These are phyloP conservation scores for Endothia cerciana DNA, from an alignment of 2,329 filamentous ascomycete genomes.

Conservation along the genomic window DNA sequence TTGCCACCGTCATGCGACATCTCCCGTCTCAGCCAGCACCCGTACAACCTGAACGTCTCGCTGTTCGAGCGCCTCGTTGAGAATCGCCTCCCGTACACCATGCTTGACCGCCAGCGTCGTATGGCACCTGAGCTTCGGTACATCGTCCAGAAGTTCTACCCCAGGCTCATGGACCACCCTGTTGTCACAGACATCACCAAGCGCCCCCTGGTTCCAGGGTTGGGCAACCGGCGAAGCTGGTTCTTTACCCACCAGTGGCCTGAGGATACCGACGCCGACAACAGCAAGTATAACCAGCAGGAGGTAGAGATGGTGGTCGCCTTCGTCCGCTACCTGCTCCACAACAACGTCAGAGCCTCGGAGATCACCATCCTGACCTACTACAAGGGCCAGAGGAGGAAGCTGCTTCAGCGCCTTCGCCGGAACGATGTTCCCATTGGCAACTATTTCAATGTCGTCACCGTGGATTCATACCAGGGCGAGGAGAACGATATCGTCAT, in stretches of 20 bases:
- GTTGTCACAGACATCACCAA: constrained; percentile 40
- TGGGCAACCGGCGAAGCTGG: constrained; percentile 42
- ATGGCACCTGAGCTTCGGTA: constrained; percentile 53
- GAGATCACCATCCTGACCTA: constrained; percentile 84
- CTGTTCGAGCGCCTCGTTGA: constrained; percentile 80
- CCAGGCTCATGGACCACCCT: constrained; percentile 48
- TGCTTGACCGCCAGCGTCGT: constrained; percentile 68
- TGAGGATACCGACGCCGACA: constrained; percentile 65
- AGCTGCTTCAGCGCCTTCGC: constrained; percentile 56
- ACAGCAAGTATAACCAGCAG: constrained; percentile 68
- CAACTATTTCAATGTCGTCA: constrained; percentile 64
- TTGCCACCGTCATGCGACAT: constrained; percentile 71
- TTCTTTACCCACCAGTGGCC: constrained; percentile 59
- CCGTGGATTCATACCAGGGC: constrained; percentile 88
- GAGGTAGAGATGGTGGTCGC: constrained; percentile 79
- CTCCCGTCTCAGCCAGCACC: constrained; percentile 58
- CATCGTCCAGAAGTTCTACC: constrained; percentile 54
- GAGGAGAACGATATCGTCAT: constrained; percentile 87
- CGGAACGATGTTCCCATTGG: constrained; percentile 36
- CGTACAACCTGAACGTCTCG: constrained; percentile 72
- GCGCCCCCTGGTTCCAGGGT: constrained; percentile 50
- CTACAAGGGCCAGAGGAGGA: constrained; percentile 81
- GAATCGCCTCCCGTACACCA: constrained; percentile 64
- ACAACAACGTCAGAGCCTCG: constrained; percentile 62
- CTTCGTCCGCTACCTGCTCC: constrained; percentile 72